phyloP scores from a whole-genome alignment of 148 eudicot species.

The Fagopyrum esculentum region DNA sequence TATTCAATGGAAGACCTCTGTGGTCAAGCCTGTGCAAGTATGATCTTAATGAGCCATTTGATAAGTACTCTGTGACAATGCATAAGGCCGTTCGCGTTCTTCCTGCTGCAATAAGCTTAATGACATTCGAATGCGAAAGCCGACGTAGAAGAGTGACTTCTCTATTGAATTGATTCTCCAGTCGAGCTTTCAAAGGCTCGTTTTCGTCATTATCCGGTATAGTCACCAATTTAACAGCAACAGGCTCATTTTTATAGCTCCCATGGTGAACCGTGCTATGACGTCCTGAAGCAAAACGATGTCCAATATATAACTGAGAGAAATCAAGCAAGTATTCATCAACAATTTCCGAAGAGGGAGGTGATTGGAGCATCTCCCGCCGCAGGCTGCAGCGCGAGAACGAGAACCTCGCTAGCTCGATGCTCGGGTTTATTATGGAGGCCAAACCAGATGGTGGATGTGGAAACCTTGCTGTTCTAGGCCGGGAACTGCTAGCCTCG shows the following conservation, averaged over 20 bases:
- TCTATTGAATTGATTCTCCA: conserved; percentile 70
- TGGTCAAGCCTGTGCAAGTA: conserved; percentile 76
- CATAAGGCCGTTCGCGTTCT: conserved; percentile 66
- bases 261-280: conserved; percentile 86
- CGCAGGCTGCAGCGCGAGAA: conserved; percentile 15
- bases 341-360: conserved; percentile 22
- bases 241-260: conserved; percentile 58
- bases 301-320: conserved; percentile 64
- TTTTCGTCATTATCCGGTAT: conserved; percentile 82
- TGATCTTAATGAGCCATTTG: conserved; percentile 80
- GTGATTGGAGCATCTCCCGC: conserved; percentile 12
- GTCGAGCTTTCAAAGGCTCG: conserved; percentile 41
- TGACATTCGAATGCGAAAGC: conserved; percentile 44
- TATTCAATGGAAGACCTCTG: conserved; percentile 42
- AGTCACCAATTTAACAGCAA: conserved; percentile 75
- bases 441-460: conserved; percentile 40
- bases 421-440: conserved; percentile 15
- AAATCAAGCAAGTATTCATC: conserved; percentile 76
- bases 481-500: conserved; percentile 54
- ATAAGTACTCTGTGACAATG: conserved; percentile 67
- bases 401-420: background rate
- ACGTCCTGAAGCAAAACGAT: conserved; percentile 82
- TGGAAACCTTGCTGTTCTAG: conserved; percentile 72
- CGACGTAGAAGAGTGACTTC: conserved; percentile 73
- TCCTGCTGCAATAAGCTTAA: conserved; percentile 71